Evolutionary conservation across 148 eudicot species (phyloP), one percentile per base, ranked within the genome.

Genomic region (Fagopyrum tataricum): DNA sequence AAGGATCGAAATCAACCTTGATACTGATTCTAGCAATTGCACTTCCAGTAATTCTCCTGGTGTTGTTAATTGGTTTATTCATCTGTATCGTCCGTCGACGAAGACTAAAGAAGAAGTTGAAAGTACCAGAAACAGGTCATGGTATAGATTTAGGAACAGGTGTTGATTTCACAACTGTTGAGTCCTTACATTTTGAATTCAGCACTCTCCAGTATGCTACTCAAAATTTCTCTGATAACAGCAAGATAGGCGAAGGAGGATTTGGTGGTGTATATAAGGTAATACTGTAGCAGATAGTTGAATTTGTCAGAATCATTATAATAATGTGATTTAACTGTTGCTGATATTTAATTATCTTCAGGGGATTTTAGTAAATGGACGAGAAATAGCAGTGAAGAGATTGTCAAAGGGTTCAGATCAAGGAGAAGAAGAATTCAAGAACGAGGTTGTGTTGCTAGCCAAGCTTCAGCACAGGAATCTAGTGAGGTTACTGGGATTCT

Each of bases 251-350:
- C 3, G 69, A 73, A 76, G 88, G 86, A 42, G 86, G 86, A n/a
- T 82, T 85, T 67, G 88, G 88, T 15, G 56, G 52, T 5, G 88
- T 85, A 2, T 85, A 82, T 49, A 82, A 83, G 88, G 88, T 85
- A 78, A 42, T 11, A 11, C 15, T 7, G 0, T 72, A 44, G 24
- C 13, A 44, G n/a, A n/a, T n/a, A n/a, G n/a, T n/a, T n/a, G n/a
- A n/a, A 9, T 31, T 49, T 14, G 1, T 0, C 8, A 13, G 21
- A 24, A 46, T 68, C 11, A 7, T 1, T 47, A 18, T 71, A 18
- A 17, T 47, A 44, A 2, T n/a, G 49, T 20, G 41, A 4, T 2
- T n/a, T 21, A 48, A 31, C 7, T 49, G 48, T 20, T 67, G 5
- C 26, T 3, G 7, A 46, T 12, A 2, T 1, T 51, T 2, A 21